phyloP scores from a whole-genome alignment of 768 basidiomycete species.

The Crepidotus variabilis region DNA sequence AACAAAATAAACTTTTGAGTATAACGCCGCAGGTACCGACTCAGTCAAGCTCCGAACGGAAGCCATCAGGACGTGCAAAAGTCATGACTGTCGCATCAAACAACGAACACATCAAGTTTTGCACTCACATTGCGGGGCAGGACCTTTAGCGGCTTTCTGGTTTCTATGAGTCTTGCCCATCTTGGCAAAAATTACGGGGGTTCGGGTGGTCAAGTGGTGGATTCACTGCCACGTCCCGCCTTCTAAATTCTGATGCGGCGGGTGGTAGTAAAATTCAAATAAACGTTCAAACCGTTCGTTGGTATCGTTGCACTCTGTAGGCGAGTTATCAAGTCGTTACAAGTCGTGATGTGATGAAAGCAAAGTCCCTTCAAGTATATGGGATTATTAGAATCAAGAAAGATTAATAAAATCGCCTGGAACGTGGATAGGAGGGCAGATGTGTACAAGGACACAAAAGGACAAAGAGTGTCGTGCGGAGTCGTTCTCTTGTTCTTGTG shows the following conservation, averaged over 20 bases:
- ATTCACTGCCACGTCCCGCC: neutral
- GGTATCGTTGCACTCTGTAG: neutral
- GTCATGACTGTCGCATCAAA: slow-evolving; percentile 4
- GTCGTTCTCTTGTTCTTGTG: neutral
- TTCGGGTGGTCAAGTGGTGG: neutral
- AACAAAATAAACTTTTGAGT: slow-evolving; percentile 4
- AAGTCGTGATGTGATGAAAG: neutral
- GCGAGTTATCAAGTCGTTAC: neutral
- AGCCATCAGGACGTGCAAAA: neutral
- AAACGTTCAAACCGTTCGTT: neutral
- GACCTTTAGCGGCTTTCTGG: slow-evolving; percentile 20
- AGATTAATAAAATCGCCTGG: neutral
- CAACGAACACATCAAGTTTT: slow-evolving; percentile 3
- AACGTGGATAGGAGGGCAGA: neutral
- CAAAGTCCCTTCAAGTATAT: neutral
- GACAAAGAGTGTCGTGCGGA: neutral
- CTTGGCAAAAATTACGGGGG: neutral
- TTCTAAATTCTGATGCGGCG: neutral
- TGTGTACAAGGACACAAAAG: neutral
- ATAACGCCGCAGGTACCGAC: neutral
- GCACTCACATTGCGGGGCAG: slow-evolving; percentile 17
- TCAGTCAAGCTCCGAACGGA: neutral
- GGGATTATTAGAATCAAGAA: neutral
- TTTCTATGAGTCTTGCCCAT: slow-evolving; percentile 14
- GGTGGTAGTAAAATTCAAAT: neutral